Conservation (phyloP, 805 yeast species). For the Spathaspora arborariae region DNA sequence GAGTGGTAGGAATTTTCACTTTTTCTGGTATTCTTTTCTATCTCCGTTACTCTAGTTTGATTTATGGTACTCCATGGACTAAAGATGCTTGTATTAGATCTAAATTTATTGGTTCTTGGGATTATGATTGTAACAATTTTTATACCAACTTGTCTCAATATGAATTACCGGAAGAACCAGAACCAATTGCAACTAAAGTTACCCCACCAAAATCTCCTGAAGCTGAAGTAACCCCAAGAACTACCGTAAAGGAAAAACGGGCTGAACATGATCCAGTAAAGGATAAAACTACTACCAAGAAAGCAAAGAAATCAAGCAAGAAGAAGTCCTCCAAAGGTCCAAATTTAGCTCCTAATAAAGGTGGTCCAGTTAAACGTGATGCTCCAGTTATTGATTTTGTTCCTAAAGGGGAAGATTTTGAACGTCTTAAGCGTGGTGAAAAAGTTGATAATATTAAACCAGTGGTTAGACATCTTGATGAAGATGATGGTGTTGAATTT, state of each 20-base stretch:
- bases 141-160: constrained; percentile 28
- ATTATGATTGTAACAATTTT: constrained; percentile 73
- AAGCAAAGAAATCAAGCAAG: background rate
- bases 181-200: constrained; percentile 15
- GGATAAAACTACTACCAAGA: background rate
- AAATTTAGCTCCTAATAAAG: background rate
- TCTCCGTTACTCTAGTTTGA: constrained; percentile 62
- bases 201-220: constrained; percentile 7
- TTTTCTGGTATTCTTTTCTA: constrained; percentile 51
- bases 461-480: background rate
- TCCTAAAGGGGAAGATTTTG: constrained; percentile 1
- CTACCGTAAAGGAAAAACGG: background rate
- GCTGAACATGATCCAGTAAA: background rate
- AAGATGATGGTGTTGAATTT: background rate
- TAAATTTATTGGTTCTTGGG: constrained; percentile 70
- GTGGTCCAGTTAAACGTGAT: background rate
- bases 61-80: constrained; percentile 82
- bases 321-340: background rate
- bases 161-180: constrained; percentile 13
- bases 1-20: constrained; percentile 46
- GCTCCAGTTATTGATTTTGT: background rate
- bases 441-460: background rate
- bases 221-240: constrained; percentile 8
- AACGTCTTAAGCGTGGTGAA: constrained; percentile 2
- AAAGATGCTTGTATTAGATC: constrained; percentile 57